phyloP scores from a whole-genome alignment of 116 monocot species.

The Iris pallida region DNA sequence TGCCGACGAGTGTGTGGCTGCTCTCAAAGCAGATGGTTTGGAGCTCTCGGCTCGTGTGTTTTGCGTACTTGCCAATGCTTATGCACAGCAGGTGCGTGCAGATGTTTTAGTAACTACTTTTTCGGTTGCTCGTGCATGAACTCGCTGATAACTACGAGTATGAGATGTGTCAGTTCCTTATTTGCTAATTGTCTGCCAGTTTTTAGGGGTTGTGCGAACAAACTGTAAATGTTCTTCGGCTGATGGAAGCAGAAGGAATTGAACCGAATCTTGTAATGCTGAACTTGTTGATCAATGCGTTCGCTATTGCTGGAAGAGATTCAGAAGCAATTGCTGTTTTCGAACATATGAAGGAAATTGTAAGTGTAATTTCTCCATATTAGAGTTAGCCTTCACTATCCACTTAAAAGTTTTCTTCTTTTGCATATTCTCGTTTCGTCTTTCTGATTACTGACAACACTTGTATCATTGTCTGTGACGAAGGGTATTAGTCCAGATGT shows the following conservation, averaged over 20 bases:
- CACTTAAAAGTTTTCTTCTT: slow-evolving; percentile 3
- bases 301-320: slow-evolving; percentile 72
- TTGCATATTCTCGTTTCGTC: neutral
- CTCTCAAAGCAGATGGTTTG: slow-evolving; percentile 61
- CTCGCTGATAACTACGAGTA: no score
- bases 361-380: slow-evolving; percentile 20
- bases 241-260: slow-evolving; percentile 87
- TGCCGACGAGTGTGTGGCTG: slow-evolving; percentile 52
- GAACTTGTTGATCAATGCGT: slow-evolving; percentile 87
- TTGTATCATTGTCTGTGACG: slow-evolving; percentile 2
- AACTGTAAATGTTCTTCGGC: slow-evolving; percentile 60
- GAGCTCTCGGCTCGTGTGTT: slow-evolving; percentile 48
- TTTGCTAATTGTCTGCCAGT: no score
- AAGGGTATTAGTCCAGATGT: slow-evolving; percentile 90
- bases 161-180: no score
- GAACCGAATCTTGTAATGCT: slow-evolving; percentile 86
- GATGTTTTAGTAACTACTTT: no score
- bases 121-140: no score
- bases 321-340: slow-evolving; percentile 70
- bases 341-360: slow-evolving; percentile 79
- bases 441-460: slow-evolving; percentile 3
- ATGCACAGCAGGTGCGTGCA: slow-evolving; percentile 61
- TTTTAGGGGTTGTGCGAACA: slow-evolving; percentile 69
- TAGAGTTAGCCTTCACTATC: neutral
- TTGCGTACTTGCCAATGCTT: slow-evolving; percentile 79